A percentile compares a stretch with the other conserved stretches of the same genome.
phyloP scores from a whole-genome alignment of 129 eudicot species.

The Chrysanthemum lavandulifolium region DNA sequence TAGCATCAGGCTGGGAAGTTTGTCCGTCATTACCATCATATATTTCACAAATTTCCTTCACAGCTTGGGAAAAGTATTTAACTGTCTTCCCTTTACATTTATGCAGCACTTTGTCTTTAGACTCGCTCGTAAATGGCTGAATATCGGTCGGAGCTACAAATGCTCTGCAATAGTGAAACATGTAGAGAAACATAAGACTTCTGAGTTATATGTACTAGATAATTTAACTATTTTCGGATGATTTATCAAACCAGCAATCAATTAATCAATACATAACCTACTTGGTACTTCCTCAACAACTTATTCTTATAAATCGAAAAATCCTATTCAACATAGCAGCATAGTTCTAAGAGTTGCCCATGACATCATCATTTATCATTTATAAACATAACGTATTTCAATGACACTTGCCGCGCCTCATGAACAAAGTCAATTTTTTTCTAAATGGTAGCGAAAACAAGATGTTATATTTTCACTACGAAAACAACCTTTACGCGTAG shows the following conservation, averaged over 20 bases:
- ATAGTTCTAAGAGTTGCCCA: neutral
- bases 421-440: neutral
- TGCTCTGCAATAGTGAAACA: slow-evolving; percentile 53
- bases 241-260: slow-evolving; percentile 6
- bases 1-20: slow-evolving; percentile 42
- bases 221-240: slow-evolving; percentile 2
- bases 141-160: slow-evolving; percentile 86
- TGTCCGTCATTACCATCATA: slow-evolving; percentile 46
- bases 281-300: slow-evolving; percentile 1
- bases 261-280: slow-evolving; percentile 4
- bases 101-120: slow-evolving; percentile 50
- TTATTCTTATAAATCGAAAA: slow-evolving; percentile 11
- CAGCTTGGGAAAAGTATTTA: slow-evolving; percentile 66
- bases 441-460: slow-evolving; percentile 13
- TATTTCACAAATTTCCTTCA: slow-evolving; percentile 69
- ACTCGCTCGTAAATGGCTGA: slow-evolving; percentile 65
- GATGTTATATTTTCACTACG: slow-evolving; percentile 6
- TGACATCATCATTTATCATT: neutral
- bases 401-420: slow-evolving; percentile 7
- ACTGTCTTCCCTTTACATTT: slow-evolving; percentile 68
- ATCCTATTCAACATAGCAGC: neutral
- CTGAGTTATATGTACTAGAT: neutral
- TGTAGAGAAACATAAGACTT: slow-evolving; percentile 16
- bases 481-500: slow-evolving; percentile 8
- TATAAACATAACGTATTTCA: neutral